phyloP scores from a whole-genome alignment of 2,329 filamentous ascomycete species.

The Trichoderma afroharzianum region DNA sequence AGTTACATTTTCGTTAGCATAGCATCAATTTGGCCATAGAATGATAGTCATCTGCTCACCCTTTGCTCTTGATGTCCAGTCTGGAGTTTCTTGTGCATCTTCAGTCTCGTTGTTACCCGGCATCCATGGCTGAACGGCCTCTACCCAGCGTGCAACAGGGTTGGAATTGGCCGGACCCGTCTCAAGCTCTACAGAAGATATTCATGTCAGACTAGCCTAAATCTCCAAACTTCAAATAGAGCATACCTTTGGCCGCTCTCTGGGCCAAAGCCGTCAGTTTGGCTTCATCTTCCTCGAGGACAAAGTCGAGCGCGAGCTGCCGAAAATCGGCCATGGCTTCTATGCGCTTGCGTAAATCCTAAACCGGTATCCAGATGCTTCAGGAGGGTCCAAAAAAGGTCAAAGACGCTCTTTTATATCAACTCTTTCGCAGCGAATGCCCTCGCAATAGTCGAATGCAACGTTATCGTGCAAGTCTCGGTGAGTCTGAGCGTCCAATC shows the following conservation, averaged over 20 bases:
- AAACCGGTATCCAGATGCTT: neutral
- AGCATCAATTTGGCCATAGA: neutral
- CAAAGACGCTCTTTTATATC: neutral
- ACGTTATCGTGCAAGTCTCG: neutral
- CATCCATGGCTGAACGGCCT: conserved; percentile 55
- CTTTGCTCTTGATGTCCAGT: conserved; percentile 53
- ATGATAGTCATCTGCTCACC: conserved; percentile 29
- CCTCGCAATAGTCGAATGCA: neutral
- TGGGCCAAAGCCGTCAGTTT: conserved; percentile 40
- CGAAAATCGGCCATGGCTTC: conserved; percentile 47
- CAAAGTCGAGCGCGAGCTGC: conserved; percentile 52
- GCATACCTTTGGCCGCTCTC: conserved; percentile 43
- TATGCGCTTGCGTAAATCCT: neutral
- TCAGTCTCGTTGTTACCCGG: conserved; percentile 39
- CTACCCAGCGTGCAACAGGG: conserved; percentile 52
- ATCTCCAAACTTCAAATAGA: neutral
- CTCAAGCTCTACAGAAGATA: conserved; percentile 40
- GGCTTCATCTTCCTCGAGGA: conserved; percentile 48
- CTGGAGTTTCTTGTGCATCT: conserved; percentile 42
- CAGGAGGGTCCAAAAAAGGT: neutral
- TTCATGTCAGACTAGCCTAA: neutral
- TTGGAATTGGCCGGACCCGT: conserved; percentile 40
- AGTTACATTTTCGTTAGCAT: neutral
- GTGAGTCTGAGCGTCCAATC: neutral
- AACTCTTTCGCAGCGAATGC: neutral